Base-by-base conservation (phyloP, 208 protist species). In the Trypanosoma lewisi region DNA sequence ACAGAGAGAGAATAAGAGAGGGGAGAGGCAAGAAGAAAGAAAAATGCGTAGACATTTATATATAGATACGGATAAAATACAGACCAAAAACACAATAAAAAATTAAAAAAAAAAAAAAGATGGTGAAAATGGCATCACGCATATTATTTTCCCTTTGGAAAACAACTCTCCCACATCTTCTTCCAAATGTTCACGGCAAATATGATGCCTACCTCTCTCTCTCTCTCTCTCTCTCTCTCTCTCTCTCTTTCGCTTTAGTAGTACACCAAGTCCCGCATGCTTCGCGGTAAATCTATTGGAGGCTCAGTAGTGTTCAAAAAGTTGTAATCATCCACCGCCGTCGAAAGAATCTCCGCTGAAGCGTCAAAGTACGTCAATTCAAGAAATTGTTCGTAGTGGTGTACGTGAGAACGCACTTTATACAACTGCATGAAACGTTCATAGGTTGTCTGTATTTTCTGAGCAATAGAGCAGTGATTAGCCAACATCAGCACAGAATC, bases 351-450 rank as follows among this genome's bases (percentile, higher is more conserved):
- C 75, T 93, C 86, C 11, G 71, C 68, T 17, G 89, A 91, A 19
- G 63, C 57, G n/a, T 82, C 72, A 75, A 96, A 94, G 76, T 94
- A 94, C 12, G 76, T 64, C 19, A 68, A 31, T 11, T 89, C 83
- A 47, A 97, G 71, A 70, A 96, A 97, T 30, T 75, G 47, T 47
- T 91, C 96, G 77, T 98, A 98, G 77, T 98, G 95, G 58, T 98
- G 94, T 27, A 97, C 73, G 73, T 97, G 90, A 21, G 91, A 97
- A 28, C 83, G 82, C 6, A 93, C 83, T 9, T 70, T 64, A 74
- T 98, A 98, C 9, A 99, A 70, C n/a, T 80, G 71, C 75, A 86
- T 78, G 71, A 98, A 98, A 63, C 94, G 89, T 12, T 77, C 59
- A 9, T 89, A 66, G 47, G 97, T 75, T 17, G 62, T 66, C 48